These are phyloP conservation scores for Nepenthes alata DNA, from an alignment of 179 eudicot genomes.

Conservation along the genomic window DNA sequence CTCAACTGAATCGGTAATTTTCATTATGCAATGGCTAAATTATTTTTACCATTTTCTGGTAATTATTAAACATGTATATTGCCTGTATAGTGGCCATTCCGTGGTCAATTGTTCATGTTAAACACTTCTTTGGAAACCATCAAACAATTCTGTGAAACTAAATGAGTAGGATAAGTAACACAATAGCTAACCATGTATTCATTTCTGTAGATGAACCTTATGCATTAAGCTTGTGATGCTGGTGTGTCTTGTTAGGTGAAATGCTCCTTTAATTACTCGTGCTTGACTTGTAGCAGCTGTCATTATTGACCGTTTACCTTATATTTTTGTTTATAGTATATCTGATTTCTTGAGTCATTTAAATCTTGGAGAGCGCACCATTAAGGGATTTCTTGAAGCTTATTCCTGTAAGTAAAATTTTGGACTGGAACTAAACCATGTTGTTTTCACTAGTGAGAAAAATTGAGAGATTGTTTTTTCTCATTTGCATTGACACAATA, in stretches of 20 bases:
- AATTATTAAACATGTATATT: too few species aligned
- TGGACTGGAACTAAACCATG: neutral
- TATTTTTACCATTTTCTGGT: neutral
- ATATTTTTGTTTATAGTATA: constrained; percentile 33
- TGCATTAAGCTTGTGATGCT: neutral
- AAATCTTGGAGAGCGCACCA: constrained; percentile 85
- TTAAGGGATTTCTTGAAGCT: constrained; percentile 85
- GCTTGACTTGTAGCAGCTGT: neutral
- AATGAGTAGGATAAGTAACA: neutral
- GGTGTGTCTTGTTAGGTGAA: neutral
- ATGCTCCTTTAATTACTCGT: neutral
- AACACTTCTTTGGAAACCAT: neutral
- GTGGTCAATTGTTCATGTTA: neutral
- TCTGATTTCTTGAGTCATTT: constrained; percentile 63
- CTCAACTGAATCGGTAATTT: constrained; percentile 68
- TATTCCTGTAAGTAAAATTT: constrained; percentile 67
- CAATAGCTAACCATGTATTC: neutral
- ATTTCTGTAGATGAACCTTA: too few species aligned
- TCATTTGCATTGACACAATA: neutral
- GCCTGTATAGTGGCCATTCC: too few species aligned
- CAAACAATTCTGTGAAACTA: neutral
- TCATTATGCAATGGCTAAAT: neutral
- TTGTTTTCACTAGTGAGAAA: too few species aligned
- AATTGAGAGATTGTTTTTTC: neutral
- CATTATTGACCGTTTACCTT: neutral